Evolutionary conservation across 2,329 filamentous ascomycete genomes (phyloP).

Genomic region (Rutstroemia sp.): DNA sequence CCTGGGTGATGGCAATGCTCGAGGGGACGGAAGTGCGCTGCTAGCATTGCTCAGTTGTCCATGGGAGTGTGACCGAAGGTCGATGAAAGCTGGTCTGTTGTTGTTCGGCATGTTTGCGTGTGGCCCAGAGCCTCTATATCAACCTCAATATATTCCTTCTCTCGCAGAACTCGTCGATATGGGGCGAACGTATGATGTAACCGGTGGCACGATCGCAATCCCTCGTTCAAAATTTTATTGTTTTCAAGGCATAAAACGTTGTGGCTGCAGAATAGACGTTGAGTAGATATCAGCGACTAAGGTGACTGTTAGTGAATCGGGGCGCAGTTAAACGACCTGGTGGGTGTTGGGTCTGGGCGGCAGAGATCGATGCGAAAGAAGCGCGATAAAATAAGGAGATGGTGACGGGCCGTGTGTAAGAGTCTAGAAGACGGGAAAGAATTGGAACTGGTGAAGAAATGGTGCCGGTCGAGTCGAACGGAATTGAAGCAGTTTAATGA

Average conservation of each 20-base stretch:
- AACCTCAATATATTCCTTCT: not conserved
- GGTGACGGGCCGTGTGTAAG: not conserved
- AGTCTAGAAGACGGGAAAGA: not conserved
- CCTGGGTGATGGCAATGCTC: slow-evolving; percentile 50
- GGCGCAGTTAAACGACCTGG: slow-evolving; percentile 6
- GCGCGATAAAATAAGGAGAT: slow-evolving; percentile 7
- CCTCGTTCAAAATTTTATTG: not conserved
- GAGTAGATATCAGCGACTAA: not conserved
- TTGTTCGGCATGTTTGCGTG: slow-evolving; percentile 20
- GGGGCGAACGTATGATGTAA: not conserved
- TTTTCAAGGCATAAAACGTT: slow-evolving; percentile 1
- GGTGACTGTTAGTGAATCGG: not conserved
- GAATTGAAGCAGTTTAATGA: not conserved
- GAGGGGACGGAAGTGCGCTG: slow-evolving; percentile 17
- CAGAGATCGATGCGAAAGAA: not conserved
- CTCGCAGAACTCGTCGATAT: not conserved
- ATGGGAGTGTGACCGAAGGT: slow-evolving; percentile 27
- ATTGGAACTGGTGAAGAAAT: not conserved
- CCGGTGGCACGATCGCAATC: not conserved
- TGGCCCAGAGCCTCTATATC: slow-evolving; percentile 2
- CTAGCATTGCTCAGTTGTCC: slow-evolving; percentile 19
- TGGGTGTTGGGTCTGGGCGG: slow-evolving; percentile 4
- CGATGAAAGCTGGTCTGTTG: slow-evolving; percentile 25
- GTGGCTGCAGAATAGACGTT: slow-evolving; percentile 3
- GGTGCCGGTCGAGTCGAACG: not conserved